These are phyloP conservation scores for Teratosphaeria epicoccoides DNA, from an alignment of 2,329 filamentous ascomycete genomes.

Conservation along the genomic window DNA sequence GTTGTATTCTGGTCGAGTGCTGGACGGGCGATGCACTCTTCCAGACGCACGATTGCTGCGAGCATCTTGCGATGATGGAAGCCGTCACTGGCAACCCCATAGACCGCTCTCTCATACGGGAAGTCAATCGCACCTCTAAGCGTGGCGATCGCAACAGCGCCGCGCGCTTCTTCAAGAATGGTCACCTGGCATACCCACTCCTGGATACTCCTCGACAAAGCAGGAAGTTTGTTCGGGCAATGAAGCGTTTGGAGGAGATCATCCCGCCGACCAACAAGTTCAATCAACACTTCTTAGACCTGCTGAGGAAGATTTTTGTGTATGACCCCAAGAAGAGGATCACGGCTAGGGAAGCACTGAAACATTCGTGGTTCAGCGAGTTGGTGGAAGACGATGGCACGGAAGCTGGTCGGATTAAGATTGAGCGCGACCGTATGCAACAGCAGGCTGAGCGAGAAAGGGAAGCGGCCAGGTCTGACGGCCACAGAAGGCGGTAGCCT, in stretches of 20 bases:
- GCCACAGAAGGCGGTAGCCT: not conserved
- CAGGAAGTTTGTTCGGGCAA: constrained; percentile 56
- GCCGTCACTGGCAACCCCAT: constrained; percentile 23
- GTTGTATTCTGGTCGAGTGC: constrained; percentile 58
- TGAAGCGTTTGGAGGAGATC: constrained; percentile 52
- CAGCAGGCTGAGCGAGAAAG: constrained; percentile 7
- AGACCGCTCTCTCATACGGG: constrained; percentile 24
- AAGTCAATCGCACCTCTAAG: constrained; percentile 20
- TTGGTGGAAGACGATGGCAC: constrained; percentile 55
- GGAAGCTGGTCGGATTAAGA: constrained; percentile 47
- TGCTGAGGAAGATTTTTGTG: constrained; percentile 53
- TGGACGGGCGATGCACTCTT: constrained; percentile 59
- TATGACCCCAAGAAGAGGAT: constrained; percentile 57
- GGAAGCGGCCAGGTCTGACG: not conserved
- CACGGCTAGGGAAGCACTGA: constrained; percentile 53
- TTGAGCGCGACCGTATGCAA: constrained; percentile 19
- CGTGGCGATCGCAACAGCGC: constrained; percentile 22
- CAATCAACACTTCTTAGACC: constrained; percentile 53
- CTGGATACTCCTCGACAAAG: constrained; percentile 52
- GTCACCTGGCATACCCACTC: constrained; percentile 53
- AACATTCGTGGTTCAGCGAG: constrained; percentile 58
- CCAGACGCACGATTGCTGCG: constrained; percentile 58
- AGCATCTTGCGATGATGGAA: constrained; percentile 62
- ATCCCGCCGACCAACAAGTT: constrained; percentile 48
- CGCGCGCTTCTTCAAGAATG: constrained; percentile 25